phyloP scores from a whole-genome alignment of 352 stramenopile species.

The Globisporangium canariense region DNA sequence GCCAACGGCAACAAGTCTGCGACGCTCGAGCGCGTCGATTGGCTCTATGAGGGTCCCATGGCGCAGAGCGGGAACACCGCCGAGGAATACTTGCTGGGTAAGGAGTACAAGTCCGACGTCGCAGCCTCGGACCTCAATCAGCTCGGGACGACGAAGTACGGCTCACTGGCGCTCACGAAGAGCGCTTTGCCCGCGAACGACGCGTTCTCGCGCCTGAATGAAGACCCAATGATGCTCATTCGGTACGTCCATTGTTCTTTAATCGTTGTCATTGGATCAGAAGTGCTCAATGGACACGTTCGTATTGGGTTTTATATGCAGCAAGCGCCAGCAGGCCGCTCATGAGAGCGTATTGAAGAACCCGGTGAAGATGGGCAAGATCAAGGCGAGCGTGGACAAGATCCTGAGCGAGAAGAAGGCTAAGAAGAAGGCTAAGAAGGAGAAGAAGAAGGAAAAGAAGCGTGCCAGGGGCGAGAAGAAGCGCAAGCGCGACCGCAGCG shows the following conservation, averaged over 20 bases:
- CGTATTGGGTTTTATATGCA: slow-evolving; percentile 3
- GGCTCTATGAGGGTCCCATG: slow-evolving; percentile 96
- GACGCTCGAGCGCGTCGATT: slow-evolving; percentile 88
- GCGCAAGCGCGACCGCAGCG: slow-evolving; percentile 34
- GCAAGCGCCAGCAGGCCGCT: slow-evolving; percentile 72
- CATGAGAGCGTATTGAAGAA: slow-evolving; percentile 86
- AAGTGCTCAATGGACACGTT: not conserved
- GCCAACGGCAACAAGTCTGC: slow-evolving; percentile 77
- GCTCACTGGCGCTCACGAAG: slow-evolving; percentile 58
- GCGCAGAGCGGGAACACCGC: slow-evolving; percentile 54
- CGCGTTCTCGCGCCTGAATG: slow-evolving; percentile 90
- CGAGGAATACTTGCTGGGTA: slow-evolving; percentile 94
- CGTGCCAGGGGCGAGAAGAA: slow-evolving; percentile 25
- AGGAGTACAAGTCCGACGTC: slow-evolving; percentile 70
- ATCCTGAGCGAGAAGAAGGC: slow-evolving; percentile 77
- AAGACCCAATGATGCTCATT: slow-evolving; percentile 97
- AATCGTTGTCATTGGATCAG: too few relatives aligned
- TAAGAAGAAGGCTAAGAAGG: slow-evolving; percentile 65
- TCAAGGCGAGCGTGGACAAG: slow-evolving; percentile 77
- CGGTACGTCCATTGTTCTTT: slow-evolving; percentile 26
- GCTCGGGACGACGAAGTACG: slow-evolving; percentile 57
- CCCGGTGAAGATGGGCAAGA: slow-evolving; percentile 89
- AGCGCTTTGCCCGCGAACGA: slow-evolving; percentile 76
- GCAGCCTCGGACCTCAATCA: slow-evolving; percentile 47
- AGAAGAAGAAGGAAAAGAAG: slow-evolving; percentile 66